Evolutionary conservation across 345 rosid species (phyloP), one percentile per base, ranked within the genome.

Genomic region (Salix dunnii): DNA sequence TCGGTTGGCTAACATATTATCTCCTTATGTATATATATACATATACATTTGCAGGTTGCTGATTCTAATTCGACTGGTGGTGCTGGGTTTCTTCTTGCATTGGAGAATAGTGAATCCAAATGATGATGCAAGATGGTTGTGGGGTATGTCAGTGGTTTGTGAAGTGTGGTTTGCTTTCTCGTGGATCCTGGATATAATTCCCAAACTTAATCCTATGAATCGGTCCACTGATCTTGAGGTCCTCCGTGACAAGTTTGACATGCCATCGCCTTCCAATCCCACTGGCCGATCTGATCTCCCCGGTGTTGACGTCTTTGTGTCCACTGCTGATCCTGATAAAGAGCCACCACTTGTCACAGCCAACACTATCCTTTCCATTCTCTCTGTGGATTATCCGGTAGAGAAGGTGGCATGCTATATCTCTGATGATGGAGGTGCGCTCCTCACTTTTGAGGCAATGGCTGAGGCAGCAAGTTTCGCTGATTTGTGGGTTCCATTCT

Each of bases 391-490:
- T 77, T 96, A 96, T 76, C 99, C 99, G 3, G 96, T 92, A 1
- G 98, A 96, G 74, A 96, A 93, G 83, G 67, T 91, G 5, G 80
- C 94, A 0, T 96, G 99, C 73, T 96, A 96, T 71, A 46, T 92
- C 38, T 96, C 98, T 5, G 98, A 96, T 49, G 99, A 96, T 36
- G 97, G 99, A 11, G 99, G 96, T 0, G 97, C 99, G n/a, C 91
- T 96, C 36, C 89, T 96, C 17, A 90, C 94, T 0, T 96, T 96
- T 28, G 99, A 96, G 85, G 98, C 98, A 2, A 91, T 96, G 99
- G 98, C 99, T 0, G 99, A 96, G 88, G 98, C 98, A 13, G 94
- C 94, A 1, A 93, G 96, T 82, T 96, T 93, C 65, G 99, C 98
- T 0, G 98, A 93, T 48, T 66, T 91, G 49, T 96, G 98, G 99